Conservation (phyloP, 2,329 filamentous ascomycete species). For the Venturia asperata region DNA sequence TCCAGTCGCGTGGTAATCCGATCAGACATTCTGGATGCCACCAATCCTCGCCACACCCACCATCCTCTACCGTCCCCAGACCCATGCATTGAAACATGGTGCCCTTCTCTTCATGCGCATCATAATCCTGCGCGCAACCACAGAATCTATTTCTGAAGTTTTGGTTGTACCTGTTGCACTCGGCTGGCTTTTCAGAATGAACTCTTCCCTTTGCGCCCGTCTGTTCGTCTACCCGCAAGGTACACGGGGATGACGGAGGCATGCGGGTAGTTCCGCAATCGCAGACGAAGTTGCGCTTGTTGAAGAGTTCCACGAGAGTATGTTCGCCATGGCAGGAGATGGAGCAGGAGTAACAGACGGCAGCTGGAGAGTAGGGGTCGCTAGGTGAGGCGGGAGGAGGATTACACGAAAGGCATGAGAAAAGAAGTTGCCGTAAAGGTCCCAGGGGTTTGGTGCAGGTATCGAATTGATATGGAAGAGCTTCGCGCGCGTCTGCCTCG, state of each 20-base stretch:
- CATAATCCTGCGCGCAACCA: conserved; percentile 79
- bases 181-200: conserved; percentile 64
- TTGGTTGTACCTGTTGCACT: conserved; percentile 83
- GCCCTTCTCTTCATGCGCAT: conserved; percentile 80
- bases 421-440: conserved; percentile 77
- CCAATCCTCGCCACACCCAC: conserved; percentile 95
- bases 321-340: conserved; percentile 96
- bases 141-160: conserved; percentile 94
- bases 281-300: conserved; percentile 90
- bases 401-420: conserved; percentile 90
- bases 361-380: conserved; percentile 64
- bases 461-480: conserved; percentile 78
- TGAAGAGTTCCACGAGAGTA: conserved; percentile 88
- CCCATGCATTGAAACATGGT: conserved; percentile 98
- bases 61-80: conserved; percentile 68
- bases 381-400: conserved; percentile 60
- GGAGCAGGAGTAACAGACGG: conserved; percentile 93
- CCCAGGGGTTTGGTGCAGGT: conserved; percentile 88
- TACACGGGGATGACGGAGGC: conserved; percentile 63
- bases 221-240: conserved; percentile 61
- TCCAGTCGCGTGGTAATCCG: conserved; percentile 69
- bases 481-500: conserved; percentile 91
- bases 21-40: conserved; percentile 92
- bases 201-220: conserved; percentile 73
- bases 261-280: conserved; percentile 89